These are phyloP conservation scores for Candida coleopterorum DNA, from an alignment of 805 yeast genomes.

Conservation along the genomic window DNA sequence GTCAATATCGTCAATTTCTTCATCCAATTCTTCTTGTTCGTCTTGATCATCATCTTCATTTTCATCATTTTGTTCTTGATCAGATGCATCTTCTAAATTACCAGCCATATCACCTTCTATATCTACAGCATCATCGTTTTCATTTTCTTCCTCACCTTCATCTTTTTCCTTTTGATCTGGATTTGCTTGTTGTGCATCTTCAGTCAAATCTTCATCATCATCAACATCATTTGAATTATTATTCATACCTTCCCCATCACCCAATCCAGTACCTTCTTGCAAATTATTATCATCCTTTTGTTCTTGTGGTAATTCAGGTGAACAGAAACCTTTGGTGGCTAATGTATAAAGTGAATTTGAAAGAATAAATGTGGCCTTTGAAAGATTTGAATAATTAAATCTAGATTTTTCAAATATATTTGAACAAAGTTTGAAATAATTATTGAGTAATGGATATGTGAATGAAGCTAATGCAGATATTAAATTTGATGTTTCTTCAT, in stretches of 20 bases:
- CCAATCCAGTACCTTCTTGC: slow-evolving; percentile 87
- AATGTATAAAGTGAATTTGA: slow-evolving; percentile 52
- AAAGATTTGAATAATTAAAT: slow-evolving; percentile 46
- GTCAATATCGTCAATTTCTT: slow-evolving; percentile 83
- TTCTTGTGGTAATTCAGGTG: slow-evolving; percentile 75
- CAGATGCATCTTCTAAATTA: slow-evolving; percentile 72
- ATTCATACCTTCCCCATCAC: slow-evolving; percentile 87
- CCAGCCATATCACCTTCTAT: slow-evolving; percentile 98
- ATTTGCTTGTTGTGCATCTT: slow-evolving; percentile 69
- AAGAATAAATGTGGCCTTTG: slow-evolving; percentile 61
- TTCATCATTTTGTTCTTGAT: slow-evolving; percentile 56
- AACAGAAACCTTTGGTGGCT: slow-evolving; percentile 83
- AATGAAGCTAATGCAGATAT: slow-evolving; percentile 49
- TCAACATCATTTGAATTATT: slow-evolving; percentile 80
- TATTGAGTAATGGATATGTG: slow-evolving; percentile 58
- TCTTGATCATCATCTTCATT: slow-evolving; percentile 50
- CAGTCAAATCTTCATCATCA: slow-evolving; percentile 85
- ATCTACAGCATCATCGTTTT: slow-evolving; percentile 84
- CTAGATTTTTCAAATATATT: slow-evolving; percentile 42
- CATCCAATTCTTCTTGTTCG: slow-evolving; percentile 69
- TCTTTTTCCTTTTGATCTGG: slow-evolving; percentile 64
- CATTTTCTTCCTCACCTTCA: slow-evolving; percentile 61
- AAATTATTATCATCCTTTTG: slow-evolving; percentile 52
- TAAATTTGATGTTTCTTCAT: slow-evolving; percentile 29
- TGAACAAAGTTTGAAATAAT: slow-evolving; percentile 49